Percentiles rank a stretch among this genome's conserved stretches.
These are phyloP conservation scores for Paramyrothecium sp. DNA, from an alignment of 2,329 filamentous ascomycete species.

Conservation along the genomic window DNA sequence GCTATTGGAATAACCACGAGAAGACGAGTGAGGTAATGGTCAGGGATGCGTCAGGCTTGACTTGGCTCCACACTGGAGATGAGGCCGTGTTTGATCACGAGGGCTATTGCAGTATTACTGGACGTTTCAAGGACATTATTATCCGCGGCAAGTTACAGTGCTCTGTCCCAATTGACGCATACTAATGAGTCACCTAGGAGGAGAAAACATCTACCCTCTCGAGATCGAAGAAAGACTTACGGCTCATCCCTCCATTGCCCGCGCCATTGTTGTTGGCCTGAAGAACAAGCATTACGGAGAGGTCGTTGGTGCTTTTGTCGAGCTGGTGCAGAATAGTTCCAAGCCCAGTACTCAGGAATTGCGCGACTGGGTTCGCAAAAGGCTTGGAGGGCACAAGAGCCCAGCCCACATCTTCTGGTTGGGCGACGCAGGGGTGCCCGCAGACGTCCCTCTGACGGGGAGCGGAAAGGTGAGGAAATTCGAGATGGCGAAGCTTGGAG, in stretches of 20 bases:
- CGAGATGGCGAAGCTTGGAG: slow-evolving; percentile 56
- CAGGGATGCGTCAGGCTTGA: slow-evolving; percentile 36
- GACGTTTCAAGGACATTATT: slow-evolving; percentile 69
- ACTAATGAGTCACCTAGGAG: slow-evolving; percentile 74
- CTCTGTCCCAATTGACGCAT: not conserved
- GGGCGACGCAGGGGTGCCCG: slow-evolving; percentile 52
- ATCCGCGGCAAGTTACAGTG: slow-evolving; percentile 51
- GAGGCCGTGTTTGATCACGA: slow-evolving; percentile 48
- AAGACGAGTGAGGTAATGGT: slow-evolving; percentile 24
- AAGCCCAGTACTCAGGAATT: slow-evolving; percentile 47
- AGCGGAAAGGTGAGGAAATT: slow-evolving; percentile 68
- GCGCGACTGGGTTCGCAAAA: slow-evolving; percentile 52
- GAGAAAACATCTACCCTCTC: slow-evolving; percentile 84
- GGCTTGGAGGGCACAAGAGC: slow-evolving; percentile 60
- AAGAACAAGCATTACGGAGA: slow-evolving; percentile 77
- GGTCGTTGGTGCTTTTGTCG: slow-evolving; percentile 72
- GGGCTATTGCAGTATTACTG: slow-evolving; percentile 54
- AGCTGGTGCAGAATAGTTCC: not conserved
- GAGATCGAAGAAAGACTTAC: slow-evolving; percentile 81
- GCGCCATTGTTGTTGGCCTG: slow-evolving; percentile 74
- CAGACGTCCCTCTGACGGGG: slow-evolving; percentile 55
- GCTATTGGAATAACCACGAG: slow-evolving; percentile 59
- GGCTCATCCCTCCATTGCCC: slow-evolving; percentile 61
- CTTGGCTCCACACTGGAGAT: slow-evolving; percentile 54
- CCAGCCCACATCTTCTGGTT: slow-evolving; percentile 69